These are phyloP conservation scores for Chenopodium suecicum DNA, from an alignment of 148 eudicot genomes.

Conservation along the genomic window DNA sequence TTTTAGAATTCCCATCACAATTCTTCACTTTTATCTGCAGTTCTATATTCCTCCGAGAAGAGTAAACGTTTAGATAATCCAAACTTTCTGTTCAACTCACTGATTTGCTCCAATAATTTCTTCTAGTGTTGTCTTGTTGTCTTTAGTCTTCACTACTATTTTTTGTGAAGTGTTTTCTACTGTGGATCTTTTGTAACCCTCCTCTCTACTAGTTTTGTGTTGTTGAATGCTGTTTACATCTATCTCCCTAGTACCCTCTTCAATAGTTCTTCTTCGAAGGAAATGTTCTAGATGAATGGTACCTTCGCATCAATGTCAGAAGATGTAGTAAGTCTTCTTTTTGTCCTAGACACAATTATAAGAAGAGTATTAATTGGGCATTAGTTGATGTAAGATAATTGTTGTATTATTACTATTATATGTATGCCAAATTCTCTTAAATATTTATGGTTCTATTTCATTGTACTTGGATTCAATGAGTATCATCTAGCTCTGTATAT, in stretches of 20 bases:
- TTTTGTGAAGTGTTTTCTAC: neutral
- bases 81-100: neutral
- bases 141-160: neutral
- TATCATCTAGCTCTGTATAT: neutral
- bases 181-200: neutral
- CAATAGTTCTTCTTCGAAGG: neutral
- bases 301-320: neutral
- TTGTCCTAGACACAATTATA: neutral
- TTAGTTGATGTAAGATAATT: too few relatives aligned
- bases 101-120: neutral
- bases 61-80: neutral
- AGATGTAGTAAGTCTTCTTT: neutral
- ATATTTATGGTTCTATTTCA: too few relatives aligned
- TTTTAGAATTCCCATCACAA: neutral
- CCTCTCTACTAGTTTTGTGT: neutral
- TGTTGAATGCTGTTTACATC: neutral
- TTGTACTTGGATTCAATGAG: neutral
- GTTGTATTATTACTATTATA: too few relatives aligned
- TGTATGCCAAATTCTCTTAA: too few relatives aligned
- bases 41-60: neutral
- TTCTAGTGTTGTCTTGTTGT: neutral
- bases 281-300: too few relatives aligned
- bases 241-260: neutral
- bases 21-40: neutral
- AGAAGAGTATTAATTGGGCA: neutral